These are phyloP conservation scores for Solanum virginianum DNA, from an alignment of 257 asterid genomes.

Conservation along the genomic window DNA sequence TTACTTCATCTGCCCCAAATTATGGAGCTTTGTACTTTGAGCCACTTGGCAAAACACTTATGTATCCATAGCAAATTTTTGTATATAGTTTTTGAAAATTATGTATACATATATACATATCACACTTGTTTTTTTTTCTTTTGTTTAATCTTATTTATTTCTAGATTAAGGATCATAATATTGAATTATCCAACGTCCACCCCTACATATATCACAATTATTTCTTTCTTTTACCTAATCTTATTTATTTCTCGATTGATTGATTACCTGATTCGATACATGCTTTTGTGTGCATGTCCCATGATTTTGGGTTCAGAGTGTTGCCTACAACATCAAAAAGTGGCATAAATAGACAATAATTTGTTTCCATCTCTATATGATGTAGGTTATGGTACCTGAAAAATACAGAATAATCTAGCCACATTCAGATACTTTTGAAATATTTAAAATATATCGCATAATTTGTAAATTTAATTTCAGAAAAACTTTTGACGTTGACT, in stretches of 20 bases:
- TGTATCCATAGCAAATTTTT: not conserved
- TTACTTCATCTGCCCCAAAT: not conserved
- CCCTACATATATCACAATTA: too few species aligned
- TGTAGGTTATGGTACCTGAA: constrained; percentile 79
- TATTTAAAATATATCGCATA: too few species aligned
- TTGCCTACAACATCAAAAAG: constrained; percentile 62
- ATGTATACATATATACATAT: too few species aligned
- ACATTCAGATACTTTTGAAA: too few species aligned
- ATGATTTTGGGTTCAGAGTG: constrained; percentile 59
- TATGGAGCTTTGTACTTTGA: not conserved
- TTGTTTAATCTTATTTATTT: too few species aligned
- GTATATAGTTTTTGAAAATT: too few species aligned
- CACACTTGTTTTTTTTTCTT: too few species aligned
- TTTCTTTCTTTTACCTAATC: too few species aligned
- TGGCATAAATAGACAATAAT: constrained; percentile 87
- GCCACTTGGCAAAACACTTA: not conserved
- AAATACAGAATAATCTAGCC: not conserved
- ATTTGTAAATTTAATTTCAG: too few species aligned
- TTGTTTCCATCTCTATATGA: constrained; percentile 47
- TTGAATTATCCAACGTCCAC: too few species aligned
- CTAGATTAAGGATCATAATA: too few species aligned
- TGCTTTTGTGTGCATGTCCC: constrained; percentile 49
- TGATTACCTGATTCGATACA: constrained; percentile 41
- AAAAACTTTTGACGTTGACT: not conserved
- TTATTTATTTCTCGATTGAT: not conserved